Base-by-base conservation (phyloP, 176 grass and related monocot species). In the Avena insularis region DNA sequence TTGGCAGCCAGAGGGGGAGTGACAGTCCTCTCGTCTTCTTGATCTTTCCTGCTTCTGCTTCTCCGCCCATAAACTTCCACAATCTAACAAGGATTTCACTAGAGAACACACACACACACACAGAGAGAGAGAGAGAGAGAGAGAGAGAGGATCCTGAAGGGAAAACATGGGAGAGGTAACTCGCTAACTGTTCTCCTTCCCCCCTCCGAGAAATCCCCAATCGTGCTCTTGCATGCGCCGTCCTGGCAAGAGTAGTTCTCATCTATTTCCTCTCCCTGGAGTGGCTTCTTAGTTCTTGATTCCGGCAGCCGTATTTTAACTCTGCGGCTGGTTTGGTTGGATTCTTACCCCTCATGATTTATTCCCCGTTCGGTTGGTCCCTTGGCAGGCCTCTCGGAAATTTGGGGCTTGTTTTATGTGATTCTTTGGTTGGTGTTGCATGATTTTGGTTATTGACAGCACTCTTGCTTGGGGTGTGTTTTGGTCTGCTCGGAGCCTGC, bases 201-300 rank as follows among this genome's bases (percentile, higher is more conserved):
- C 64, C 73, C 80, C 27, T 19, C 38, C 4, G 45, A 83, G 27
- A 78, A 90, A 83, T 86, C 79, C 79, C 75, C n/a, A 87, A 78
- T 83, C 71, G 3, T 36, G 72, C 87, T 87, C 79, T 87, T 90
- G 53, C n/a, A 77, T 87, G 75, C 33, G 16, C 74, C 40, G 49
- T 57, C 6, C 64, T 55, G 36, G 4, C 35, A 19, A 64, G 46
- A 48, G 46, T 83, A 51, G 20, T 71, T 33, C 33, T 46, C 15
- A 43, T 79, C 80, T 73, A 25, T 62, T 86, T 46, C 33, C 46
- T n/a, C 61, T 64, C 79, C 33, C 29, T 45, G 63, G 89, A 48
- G 84, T 78, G 53, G 29, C 21, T 73, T 72, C 64, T 59, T 63
- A 47, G 73, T 57, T 90, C 36, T 69, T 79, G 65, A 72, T 86